A percentile compares a stretch with the other conserved stretches of the same genome.
Evolutionary conservation across 805 yeast genomes (phyloP).

Genomic region (Wickerhamiella slavikovae): DNA sequence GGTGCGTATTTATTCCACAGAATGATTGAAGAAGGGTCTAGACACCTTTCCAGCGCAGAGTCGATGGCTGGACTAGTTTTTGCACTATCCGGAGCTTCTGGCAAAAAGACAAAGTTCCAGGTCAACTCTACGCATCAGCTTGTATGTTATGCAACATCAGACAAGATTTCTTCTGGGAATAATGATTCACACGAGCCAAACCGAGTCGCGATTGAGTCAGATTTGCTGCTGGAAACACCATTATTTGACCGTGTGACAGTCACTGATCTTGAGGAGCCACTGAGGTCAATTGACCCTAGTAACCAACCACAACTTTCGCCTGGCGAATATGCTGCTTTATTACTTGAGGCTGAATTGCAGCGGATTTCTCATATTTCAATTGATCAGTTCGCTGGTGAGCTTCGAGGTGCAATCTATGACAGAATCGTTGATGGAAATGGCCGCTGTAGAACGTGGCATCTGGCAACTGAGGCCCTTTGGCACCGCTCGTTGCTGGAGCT

Average conservation of each 20-base stretch:
- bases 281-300: constrained; percentile 45
- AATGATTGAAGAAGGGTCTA: constrained; percentile 13
- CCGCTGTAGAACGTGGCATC: constrained; percentile 42
- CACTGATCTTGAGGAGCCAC: constrained; percentile 22
- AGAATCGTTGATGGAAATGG: constrained; percentile 40
- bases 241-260: constrained; percentile 30
- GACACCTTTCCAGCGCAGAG: constrained; percentile 10
- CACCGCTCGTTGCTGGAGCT: constrained; percentile 73
- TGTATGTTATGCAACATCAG: constrained; percentile 41
- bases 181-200: constrained; percentile 23
- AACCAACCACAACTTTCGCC: constrained; percentile 53
- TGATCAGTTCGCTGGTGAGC: constrained; percentile 58
- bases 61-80: constrained; percentile 40
- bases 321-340: constrained; percentile 52
- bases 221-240: constrained; percentile 56
- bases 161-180: constrained; percentile 1
- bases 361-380: constrained; percentile 53
- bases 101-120: constrained; percentile 73
- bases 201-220: constrained; percentile 46
- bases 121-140: constrained; percentile 48
- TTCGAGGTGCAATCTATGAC: constrained; percentile 52
- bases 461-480: constrained; percentile 74
- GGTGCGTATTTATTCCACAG: constrained; percentile 22
- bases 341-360: constrained; percentile 43
- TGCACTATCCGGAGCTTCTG: constrained; percentile 70